A percentile compares a stretch with the other conserved stretches of the same genome.
Conservation (phyloP, 331 rosid species). For the Rhamnella rubrinervis region DNA sequence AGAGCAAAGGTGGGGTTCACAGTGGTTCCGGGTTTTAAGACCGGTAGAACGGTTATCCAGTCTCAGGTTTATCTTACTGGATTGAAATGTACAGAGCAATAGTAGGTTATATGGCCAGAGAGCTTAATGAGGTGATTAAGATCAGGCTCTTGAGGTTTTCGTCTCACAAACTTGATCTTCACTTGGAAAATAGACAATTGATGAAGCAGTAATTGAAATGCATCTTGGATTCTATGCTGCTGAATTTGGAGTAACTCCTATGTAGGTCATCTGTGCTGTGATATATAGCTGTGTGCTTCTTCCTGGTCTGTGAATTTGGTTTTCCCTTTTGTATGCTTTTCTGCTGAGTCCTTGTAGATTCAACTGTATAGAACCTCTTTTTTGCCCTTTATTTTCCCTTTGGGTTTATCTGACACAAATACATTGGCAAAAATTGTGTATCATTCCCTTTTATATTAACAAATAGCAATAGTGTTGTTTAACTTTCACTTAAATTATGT, state of each 20-base stretch:
- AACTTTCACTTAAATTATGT: conserved; percentile 16
- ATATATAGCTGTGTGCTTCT: conserved; percentile 17
- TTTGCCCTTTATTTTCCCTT: conserved; percentile 6
- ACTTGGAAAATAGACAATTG: conserved; percentile 11
- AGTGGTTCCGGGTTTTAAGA: conserved; percentile 87
- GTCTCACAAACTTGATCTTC: conserved; percentile 9
- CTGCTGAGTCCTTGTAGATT: conserved; percentile 33
- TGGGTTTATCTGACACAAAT: conserved; percentile 37
- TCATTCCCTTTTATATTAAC: conserved; percentile 26
- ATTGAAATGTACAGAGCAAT: conserved; percentile 45
- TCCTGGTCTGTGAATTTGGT: conserved; percentile 36
- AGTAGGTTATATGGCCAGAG: conserved; percentile 9
- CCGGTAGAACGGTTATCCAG: conserved; percentile 70
- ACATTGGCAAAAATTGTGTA: conserved; percentile 40
- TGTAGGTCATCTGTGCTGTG: conserved; percentile 21
- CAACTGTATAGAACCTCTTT: conserved; percentile 51
- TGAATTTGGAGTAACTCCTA: conserved; percentile 19
- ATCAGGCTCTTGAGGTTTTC: conserved; percentile 15
- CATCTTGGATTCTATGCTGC: conserved; percentile 13
- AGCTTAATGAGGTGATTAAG: conserved; percentile 14
- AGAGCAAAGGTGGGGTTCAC: conserved; percentile 81
- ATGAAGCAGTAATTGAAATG: background rate
- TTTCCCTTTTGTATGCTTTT: conserved; percentile 35
- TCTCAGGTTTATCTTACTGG: conserved; percentile 72
- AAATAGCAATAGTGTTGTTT: conserved; percentile 22